These are phyloP conservation scores for Barnettozyma wickerhamii DNA, from an alignment of 805 yeast species.

Conservation along the genomic window DNA sequence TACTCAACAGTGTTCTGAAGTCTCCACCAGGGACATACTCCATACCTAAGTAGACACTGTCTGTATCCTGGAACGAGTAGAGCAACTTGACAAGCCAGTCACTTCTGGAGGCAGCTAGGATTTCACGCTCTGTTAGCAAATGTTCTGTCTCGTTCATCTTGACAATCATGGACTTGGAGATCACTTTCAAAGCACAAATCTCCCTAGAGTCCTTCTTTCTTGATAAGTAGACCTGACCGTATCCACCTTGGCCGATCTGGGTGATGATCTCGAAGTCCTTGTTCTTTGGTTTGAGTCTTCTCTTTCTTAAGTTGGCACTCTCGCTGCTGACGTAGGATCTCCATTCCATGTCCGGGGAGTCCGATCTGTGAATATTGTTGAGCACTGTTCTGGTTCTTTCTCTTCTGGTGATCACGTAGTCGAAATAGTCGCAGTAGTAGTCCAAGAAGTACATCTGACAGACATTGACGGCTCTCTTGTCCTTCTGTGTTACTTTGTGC, in stretches of 20 bases:
- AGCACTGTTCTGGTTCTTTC: constrained; percentile 75
- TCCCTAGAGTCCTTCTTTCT: constrained; percentile 91
- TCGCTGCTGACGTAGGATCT: constrained; percentile 78
- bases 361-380: constrained; percentile 40
- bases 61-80: constrained; percentile 92
- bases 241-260: constrained; percentile 99
- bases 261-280: constrained; percentile 96
- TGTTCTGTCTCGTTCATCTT: constrained; percentile 95
- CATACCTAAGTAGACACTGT: constrained; percentile 92
- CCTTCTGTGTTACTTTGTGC: constrained; percentile 38
- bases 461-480: constrained; percentile 82
- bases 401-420: constrained; percentile 82
- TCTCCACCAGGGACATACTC: constrained; percentile 99
- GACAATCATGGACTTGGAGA: constrained; percentile 79
- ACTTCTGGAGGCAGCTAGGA: constrained; percentile 89
- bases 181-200: constrained; percentile 89
- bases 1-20: constrained; percentile 87
- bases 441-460: constrained; percentile 93
- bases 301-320: constrained; percentile 75
- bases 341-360: constrained; percentile 51
- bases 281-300: constrained; percentile 88
- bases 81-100: constrained; percentile 94
- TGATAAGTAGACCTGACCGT: constrained; percentile 97
- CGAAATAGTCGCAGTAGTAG: constrained; percentile 93
- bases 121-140: constrained; percentile 93